Conservation (phyloP, 345 rosid species). For the Toxicodendron radicans region DNA sequence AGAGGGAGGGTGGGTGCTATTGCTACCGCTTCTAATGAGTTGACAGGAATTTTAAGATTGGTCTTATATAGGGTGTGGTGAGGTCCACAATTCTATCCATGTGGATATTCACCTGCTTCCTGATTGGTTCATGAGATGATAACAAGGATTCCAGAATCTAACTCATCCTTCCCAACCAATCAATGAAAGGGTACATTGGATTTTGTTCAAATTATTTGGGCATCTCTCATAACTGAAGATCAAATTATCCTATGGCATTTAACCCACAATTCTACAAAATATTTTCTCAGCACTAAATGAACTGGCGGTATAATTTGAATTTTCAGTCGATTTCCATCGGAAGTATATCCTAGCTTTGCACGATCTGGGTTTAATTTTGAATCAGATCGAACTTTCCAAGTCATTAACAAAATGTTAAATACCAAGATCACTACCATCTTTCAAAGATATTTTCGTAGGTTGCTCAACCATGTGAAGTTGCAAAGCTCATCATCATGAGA, state of each 20-base stretch:
- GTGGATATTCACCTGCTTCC: slow-evolving; percentile 24
- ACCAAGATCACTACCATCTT: too few species aligned
- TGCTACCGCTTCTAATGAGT: too few species aligned
- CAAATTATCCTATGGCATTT: not conserved
- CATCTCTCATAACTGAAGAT: not conserved
- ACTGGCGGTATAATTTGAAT: not conserved
- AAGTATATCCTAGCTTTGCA: not conserved
- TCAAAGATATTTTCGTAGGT: too few species aligned
- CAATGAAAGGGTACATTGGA: not conserved
- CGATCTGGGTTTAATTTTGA: too few species aligned
- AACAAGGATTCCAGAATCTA: slow-evolving; percentile 8
- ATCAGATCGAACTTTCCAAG: too few species aligned
- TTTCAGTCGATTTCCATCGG: not conserved
- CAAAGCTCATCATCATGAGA: not conserved
- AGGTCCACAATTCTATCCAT: slow-evolving; percentile 33
- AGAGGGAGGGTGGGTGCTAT: not conserved
- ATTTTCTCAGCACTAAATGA: too few species aligned
- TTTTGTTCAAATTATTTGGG: slow-evolving; percentile 7
- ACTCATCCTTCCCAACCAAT: slow-evolving; percentile 4
- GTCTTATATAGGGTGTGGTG: slow-evolving; percentile 21
- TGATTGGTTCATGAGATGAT: slow-evolving; percentile 22
- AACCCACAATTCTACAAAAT: too few species aligned
- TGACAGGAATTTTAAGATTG: not conserved
- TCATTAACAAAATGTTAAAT: too few species aligned
- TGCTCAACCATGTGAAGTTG: not conserved